phyloP scores from a whole-genome alignment of 78 protist genomes.

The Bodo saltans region DNA sequence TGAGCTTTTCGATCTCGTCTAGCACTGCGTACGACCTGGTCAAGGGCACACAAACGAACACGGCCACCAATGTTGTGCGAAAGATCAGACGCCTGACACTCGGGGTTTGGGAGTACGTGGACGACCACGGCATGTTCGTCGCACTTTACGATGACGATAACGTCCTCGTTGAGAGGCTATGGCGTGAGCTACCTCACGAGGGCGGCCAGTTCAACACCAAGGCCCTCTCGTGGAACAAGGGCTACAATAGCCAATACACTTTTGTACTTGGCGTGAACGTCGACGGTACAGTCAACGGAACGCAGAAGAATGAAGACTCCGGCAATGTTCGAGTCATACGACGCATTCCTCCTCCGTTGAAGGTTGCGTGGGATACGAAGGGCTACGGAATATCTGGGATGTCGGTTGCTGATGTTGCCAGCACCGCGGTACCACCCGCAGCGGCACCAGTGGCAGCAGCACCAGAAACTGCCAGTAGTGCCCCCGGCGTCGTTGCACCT shows the following conservation, averaged over 20 bases:
- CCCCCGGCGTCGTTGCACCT: neutral
- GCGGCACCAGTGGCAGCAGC: too few relatives aligned
- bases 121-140: neutral
- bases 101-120: neutral
- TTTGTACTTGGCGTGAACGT: neutral
- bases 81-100: too few relatives aligned
- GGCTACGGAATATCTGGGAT: constrained; percentile 1
- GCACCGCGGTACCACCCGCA: too few relatives aligned
- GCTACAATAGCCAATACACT: neutral
- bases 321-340: neutral
- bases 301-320: constrained; percentile 19
- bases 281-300: neutral
- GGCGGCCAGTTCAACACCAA: neutral
- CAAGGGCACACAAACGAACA: too few relatives aligned
- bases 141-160: constrained; percentile 16
- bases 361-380: neutral
- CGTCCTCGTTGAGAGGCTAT: neutral
- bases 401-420: too few relatives aligned
- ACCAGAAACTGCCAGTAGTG: neutral
- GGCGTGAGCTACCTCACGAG: neutral
- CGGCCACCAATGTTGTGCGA: too few relatives aligned
- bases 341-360: neutral
- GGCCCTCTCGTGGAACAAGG: constrained; percentile 10
- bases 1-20: too few relatives aligned
- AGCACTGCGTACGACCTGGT: too few relatives aligned